These are phyloP conservation scores for Botrytis byssoidea DNA, from an alignment of 2,329 filamentous ascomycete species.

Conservation along the genomic window DNA sequence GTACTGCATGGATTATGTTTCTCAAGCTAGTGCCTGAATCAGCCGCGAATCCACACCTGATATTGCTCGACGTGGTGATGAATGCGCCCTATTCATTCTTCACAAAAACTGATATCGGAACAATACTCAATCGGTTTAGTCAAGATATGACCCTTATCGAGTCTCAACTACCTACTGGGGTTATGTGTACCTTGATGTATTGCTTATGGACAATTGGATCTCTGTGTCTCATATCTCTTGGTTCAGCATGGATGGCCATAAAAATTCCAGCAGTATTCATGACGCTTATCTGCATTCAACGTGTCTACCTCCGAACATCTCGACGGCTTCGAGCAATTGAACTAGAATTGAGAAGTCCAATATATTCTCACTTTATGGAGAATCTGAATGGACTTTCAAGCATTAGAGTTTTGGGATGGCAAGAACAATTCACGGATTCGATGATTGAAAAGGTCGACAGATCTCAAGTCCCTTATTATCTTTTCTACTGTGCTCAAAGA, in stretches of 20 bases:
- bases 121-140: constrained; percentile 29
- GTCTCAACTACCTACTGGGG: constrained; percentile 28
- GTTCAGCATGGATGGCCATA: not conserved
- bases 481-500: no score
- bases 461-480: no score
- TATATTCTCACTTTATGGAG: constrained; percentile 47
- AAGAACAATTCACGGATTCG: no score
- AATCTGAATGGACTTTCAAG: constrained; percentile 45
- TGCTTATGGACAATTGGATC: not conserved
- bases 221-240: not conserved
- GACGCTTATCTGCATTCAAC: constrained; percentile 39
- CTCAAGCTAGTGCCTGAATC: not conserved
- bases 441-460: no score
- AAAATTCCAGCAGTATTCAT: not conserved
- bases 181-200: not conserved
- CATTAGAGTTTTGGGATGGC: constrained; percentile 48
- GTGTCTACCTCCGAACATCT: constrained; percentile 42
- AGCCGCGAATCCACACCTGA: constrained; percentile 45
- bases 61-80: constrained; percentile 47
- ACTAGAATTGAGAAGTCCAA: constrained; percentile 43
- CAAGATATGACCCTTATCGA: constrained; percentile 34
- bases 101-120: not conserved
- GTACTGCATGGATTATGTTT: not conserved
- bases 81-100: constrained; percentile 41
- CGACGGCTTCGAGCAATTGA: constrained; percentile 48